Conservation (phyloP, 176 grass and related monocot species). For the Musa acuminata region DNA sequence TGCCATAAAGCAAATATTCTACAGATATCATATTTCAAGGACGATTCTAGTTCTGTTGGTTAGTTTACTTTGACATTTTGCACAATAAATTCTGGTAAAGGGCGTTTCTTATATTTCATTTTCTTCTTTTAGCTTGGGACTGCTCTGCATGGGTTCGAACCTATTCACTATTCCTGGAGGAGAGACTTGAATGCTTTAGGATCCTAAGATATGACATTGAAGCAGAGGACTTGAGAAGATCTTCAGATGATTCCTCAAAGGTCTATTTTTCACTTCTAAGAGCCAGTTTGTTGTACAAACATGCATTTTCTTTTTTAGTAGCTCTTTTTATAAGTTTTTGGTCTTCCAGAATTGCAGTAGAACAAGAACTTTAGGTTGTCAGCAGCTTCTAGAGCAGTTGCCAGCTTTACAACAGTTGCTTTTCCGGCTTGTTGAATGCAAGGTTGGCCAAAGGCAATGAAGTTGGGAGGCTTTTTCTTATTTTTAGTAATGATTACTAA, state of each 20-base stretch:
- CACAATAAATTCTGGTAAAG: background rate
- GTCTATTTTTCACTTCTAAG: slow-evolving; percentile 8
- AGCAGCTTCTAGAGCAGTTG: slow-evolving; percentile 72
- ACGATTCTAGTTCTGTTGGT: slow-evolving; percentile 16
- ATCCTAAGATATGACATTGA: slow-evolving; percentile 77
- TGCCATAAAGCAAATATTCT: slow-evolving; percentile 1
- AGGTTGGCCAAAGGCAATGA: slow-evolving; percentile 29
- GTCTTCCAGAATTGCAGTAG: slow-evolving; percentile 61
- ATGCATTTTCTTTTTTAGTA: background rate
- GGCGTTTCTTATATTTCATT: background rate
- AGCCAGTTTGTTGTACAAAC: background rate
- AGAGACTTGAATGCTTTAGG: slow-evolving; percentile 73
- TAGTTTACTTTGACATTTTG: background rate
- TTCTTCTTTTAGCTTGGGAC: slow-evolving; percentile 59
- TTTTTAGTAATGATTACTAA: too few relatives aligned
- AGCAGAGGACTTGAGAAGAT: slow-evolving; percentile 50
- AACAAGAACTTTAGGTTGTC: slow-evolving; percentile 57
- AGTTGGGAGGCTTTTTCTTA: background rate
- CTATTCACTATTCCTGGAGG: slow-evolving; percentile 74
- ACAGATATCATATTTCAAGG: slow-evolving; percentile 17
- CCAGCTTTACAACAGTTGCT: slow-evolving; percentile 78
- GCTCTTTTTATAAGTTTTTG: background rate
- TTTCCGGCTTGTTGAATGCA: slow-evolving; percentile 67
- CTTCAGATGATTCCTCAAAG: slow-evolving; percentile 51
- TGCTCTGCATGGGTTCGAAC: slow-evolving; percentile 81